These are phyloP conservation scores for Kluyveromyces lactis DNA, from an alignment of 805 yeast genomes.

Conservation along the genomic window DNA sequence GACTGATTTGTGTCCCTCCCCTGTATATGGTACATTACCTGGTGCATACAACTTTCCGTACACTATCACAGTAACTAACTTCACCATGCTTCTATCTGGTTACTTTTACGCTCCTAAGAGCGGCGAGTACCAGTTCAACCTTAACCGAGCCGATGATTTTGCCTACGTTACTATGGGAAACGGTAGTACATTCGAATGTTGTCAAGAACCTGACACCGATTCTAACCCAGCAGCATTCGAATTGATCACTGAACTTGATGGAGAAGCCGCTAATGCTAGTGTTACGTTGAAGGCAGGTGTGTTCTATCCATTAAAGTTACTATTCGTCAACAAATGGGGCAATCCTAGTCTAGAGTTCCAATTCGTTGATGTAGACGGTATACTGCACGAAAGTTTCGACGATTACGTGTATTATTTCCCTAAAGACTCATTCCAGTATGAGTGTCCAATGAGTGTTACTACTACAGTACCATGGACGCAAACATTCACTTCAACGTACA, in stretches of 20 bases:
- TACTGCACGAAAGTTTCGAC: constrained; percentile 10
- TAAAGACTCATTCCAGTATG: too few relatives aligned
- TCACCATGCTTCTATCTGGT: constrained; percentile 20
- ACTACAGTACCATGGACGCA: too few relatives aligned
- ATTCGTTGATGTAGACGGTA: constrained; percentile 16
- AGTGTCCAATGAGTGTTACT: too few relatives aligned
- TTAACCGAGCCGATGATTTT: constrained; percentile 25
- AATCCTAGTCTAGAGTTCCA: constrained; percentile 11
- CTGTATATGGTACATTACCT: constrained; percentile 4
- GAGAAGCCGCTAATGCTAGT: constrained; percentile 1
- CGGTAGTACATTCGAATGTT: constrained; percentile 30
- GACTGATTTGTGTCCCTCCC: neutral
- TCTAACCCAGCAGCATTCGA: constrained; percentile 6
- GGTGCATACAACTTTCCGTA: constrained; percentile 9
- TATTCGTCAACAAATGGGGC: constrained; percentile 15
- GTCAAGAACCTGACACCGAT: constrained; percentile 12
- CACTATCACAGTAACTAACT: constrained; percentile 10
- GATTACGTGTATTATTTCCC: too few relatives aligned
- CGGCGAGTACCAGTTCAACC: constrained; percentile 24
- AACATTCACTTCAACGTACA: too few relatives aligned
- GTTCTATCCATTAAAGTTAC: constrained; percentile 25
- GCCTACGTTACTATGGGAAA: constrained; percentile 27
- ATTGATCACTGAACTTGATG: constrained; percentile 8
- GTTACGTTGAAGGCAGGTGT: constrained; percentile 17
- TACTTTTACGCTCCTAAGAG: constrained; percentile 20